Evolutionary conservation across 495 filamentous ascomycete species (phyloP), one percentile per base, ranked within the genome.

Genomic region (Aspergillus kassunensis): DNA sequence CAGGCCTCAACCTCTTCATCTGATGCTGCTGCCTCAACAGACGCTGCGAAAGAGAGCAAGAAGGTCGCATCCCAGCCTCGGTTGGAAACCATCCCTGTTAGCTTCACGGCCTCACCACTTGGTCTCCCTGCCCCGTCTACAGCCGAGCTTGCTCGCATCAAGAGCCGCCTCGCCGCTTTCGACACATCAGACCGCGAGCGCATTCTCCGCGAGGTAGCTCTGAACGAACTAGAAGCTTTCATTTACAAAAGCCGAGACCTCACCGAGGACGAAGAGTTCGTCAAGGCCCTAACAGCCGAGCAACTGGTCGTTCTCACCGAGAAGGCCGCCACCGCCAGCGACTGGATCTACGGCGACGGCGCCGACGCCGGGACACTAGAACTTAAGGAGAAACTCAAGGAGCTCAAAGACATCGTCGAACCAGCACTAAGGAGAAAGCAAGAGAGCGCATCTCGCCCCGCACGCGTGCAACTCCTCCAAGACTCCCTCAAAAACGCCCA

Each of bases 201-300:
- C 24, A 68, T 83, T 35, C 72, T 83, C 37, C 85, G 92, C 27
- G 91, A 96, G 65, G 93, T 96, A 67, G 80, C 88, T 9, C 72
- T 96, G 23, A 99, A 99, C 72, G 85, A 87, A 58, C 82, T 99
- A 21, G 93, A 99, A 66, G 83, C 79, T n/a, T 96, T 88, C 66
- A 95, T 91, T 36, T 99, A 99, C 77, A 85, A 82, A 53, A 81
- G 86, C 34, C 84, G 90, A 5, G 95, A 97, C 68, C 73, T 91
- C 16, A 68, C 95, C 9, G 83, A 86, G 13, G 84, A 87, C 54
- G 81, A 86, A 49, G 79, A 78, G 13, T 97, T 97, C 66, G 70
- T 85, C 34, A 76, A 72, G 10, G 82, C 77, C 11, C 82, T 90
- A 39, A 91, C 84, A 39, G 65, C 76, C 1, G 78, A 79, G 18